Percentiles rank a stretch among this genome's conserved stretches.
phyloP scores from a whole-genome alignment of 1,284 basidiomycete genomes.

The Boletus hoseneyae region DNA sequence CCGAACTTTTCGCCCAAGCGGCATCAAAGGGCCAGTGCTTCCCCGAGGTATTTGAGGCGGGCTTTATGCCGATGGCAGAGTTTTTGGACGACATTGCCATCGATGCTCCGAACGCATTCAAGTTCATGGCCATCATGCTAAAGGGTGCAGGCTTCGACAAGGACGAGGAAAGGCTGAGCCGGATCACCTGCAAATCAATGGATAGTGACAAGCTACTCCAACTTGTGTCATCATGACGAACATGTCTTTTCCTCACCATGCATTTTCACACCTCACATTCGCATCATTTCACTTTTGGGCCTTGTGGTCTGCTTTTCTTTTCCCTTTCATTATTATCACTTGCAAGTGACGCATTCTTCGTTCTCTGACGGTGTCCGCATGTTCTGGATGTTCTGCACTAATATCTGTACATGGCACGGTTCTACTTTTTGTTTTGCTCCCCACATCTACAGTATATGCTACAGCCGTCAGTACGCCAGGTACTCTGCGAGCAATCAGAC shows the following conservation, averaged over 20 bases:
- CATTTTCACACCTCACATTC: constrained; percentile 22
- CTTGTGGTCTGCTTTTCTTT: constrained; percentile 10
- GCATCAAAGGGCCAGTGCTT: constrained; percentile 53
- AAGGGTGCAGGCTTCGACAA: constrained; percentile 60
- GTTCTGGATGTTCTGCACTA: constrained; percentile 31
- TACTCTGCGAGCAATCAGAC: constrained; percentile 24
- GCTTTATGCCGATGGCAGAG: constrained; percentile 66
- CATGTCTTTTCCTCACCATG: constrained; percentile 7
- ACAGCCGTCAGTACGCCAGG: constrained; percentile 21
- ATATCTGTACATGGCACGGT: constrained; percentile 31
- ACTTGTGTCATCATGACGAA: constrained; percentile 49
- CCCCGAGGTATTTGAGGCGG: constrained; percentile 59
- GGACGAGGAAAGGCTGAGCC: constrained; percentile 54
- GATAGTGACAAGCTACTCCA: constrained; percentile 56
- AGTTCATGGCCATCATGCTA: constrained; percentile 72
- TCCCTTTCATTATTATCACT: constrained; percentile 14
- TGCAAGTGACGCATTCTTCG: constrained; percentile 18
- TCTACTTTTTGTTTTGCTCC: constrained; percentile 25
- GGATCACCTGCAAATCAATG: constrained; percentile 56
- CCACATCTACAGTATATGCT: constrained; percentile 28
- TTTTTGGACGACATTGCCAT: constrained; percentile 84
- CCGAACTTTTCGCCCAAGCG: constrained; percentile 60
- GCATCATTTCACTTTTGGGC: constrained; percentile 13
- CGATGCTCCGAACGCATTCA: constrained; percentile 85
- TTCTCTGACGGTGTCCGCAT: constrained; percentile 28